phyloP scores from a whole-genome alignment of 139 green algal species.

The Volvox africanus region DNA sequence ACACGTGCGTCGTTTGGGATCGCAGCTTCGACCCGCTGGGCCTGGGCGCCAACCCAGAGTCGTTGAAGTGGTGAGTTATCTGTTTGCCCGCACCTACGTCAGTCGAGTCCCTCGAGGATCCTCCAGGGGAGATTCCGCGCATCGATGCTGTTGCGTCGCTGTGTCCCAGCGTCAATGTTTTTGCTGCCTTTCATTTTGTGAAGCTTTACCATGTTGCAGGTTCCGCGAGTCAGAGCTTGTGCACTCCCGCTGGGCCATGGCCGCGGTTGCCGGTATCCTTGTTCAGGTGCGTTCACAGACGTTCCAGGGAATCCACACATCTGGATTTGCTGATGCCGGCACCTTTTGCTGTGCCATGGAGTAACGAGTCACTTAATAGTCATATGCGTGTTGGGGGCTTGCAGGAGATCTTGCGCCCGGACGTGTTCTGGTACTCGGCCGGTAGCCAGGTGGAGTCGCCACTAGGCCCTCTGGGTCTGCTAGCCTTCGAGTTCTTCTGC shows the following conservation, averaged over 20 bases:
- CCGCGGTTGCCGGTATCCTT: slow-evolving; percentile 90
- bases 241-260: slow-evolving; percentile 93
- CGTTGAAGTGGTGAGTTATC: slow-evolving; percentile 64
- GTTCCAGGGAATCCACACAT: too few species aligned
- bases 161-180: background rate
- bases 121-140: background rate
- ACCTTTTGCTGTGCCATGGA: too few species aligned
- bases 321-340: too few species aligned
- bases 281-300: slow-evolving; percentile 68
- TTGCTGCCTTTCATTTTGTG: background rate
- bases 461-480: slow-evolving; percentile 82
- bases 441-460: slow-evolving; percentile 67
- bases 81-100: background rate
- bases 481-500: slow-evolving; percentile 87
- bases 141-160: background rate
- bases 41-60: slow-evolving; percentile 74
- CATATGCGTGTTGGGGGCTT: background rate
- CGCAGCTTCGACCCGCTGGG: slow-evolving; percentile 83
- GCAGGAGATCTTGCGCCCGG: slow-evolving; percentile 76
- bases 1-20: too few species aligned
- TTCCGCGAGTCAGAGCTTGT: slow-evolving; percentile 75
- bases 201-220: slow-evolving; percentile 20
- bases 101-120: background rate
- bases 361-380: too few species aligned
- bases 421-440: slow-evolving; percentile 81